Base-by-base conservation (phyloP, 1,284 basidiomycete species). In the Tremellales sp. region DNA sequence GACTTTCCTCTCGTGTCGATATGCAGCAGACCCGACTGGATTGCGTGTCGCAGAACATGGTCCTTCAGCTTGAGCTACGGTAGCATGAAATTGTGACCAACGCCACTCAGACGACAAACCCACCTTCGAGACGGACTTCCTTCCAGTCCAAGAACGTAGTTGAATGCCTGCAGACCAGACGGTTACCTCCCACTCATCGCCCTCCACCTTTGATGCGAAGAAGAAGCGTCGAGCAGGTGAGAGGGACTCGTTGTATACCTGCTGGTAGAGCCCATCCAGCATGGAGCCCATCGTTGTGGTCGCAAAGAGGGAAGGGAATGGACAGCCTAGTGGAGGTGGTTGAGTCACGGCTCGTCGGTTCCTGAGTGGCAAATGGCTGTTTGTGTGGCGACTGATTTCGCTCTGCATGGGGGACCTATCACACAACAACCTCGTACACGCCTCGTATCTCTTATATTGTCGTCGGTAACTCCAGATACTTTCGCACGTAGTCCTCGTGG, bases 21-120 rank as follows among this genome's bases (percentile, higher is more conserved):
- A 46, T 61, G 59, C 13, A 63, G 45, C 22, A 55, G 47, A 1
- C 61, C 61, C 5, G 40, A 45, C 32, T 49, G 21, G 36, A 63
- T 60, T 6, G 37, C 24, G 14, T 39, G 7, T 22, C 19, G 13
- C 27, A 36, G 24, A 4, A n/a, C 24, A 3, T 50, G 41, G 32
- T 31, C 27, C 26, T n/a, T 27, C 10, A 5, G 10, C 21, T 39
- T n/a, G 22, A 10, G 14, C 31, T 33, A 33, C 12, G 16, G 10
- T 10, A 16, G 10, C 29, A 31, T 31, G 29, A 31, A 16, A 10
- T 10, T 16, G 29, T 10, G 16, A 31, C 10, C 10, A 16, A 31
- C 16, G 10, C 16, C 29, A 10, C 34, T 9, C 22, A 21, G 9
- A 10, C 18, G 9, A 10, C 8, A 9, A 10, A 36, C 34, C 14